Conservation (phyloP, 768 basidiomycete species). For the Phylloporus scabripes region DNA sequence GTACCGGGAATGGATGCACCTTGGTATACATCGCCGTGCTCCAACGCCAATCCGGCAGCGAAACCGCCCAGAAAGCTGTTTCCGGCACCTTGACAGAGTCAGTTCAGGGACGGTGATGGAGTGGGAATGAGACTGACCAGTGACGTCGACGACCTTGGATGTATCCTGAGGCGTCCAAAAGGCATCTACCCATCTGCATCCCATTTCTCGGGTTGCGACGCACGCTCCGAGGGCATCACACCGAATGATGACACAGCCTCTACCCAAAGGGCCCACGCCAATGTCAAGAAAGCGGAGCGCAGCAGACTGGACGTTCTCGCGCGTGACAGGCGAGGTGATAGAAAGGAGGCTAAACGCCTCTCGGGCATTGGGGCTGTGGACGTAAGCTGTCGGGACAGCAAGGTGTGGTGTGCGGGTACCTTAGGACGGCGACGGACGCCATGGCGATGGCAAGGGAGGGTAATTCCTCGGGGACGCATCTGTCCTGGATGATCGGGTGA, state of each 20-base stretch:
- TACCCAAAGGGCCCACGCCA: conserved; percentile 45
- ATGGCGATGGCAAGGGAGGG: conserved; percentile 59
- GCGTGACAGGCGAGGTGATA: conserved; percentile 38
- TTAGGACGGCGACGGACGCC: conserved; percentile 58
- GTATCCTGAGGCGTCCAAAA: conserved; percentile 54
- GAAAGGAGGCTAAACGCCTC: conserved; percentile 72
- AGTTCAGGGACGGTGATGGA: conserved; percentile 1
- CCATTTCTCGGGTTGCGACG: conserved; percentile 41
- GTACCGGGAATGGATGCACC: conserved; percentile 40
- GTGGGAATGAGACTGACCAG: conserved; percentile 43
- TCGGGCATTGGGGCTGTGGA: conserved; percentile 73
- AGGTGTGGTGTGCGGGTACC: conserved; percentile 35
- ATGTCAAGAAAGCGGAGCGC: conserved; percentile 56
- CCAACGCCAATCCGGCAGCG: conserved; percentile 60
- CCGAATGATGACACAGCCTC: conserved; percentile 67
- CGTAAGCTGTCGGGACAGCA: conserved; percentile 1
- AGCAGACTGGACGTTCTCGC: conserved; percentile 58
- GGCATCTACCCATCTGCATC: conserved; percentile 62
- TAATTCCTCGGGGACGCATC: conserved; percentile 76
- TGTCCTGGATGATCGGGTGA: conserved; percentile 43
- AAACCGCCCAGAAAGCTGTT: conserved; percentile 86
- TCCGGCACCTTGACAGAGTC: conserved; percentile 61
- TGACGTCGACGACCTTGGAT: conserved; percentile 69
- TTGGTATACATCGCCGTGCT: conserved; percentile 54
- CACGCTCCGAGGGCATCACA: conserved; percentile 66